Conservation (phyloP, 495 filamentous ascomycete genomes). For the Pseudotulostoma volvatum region DNA sequence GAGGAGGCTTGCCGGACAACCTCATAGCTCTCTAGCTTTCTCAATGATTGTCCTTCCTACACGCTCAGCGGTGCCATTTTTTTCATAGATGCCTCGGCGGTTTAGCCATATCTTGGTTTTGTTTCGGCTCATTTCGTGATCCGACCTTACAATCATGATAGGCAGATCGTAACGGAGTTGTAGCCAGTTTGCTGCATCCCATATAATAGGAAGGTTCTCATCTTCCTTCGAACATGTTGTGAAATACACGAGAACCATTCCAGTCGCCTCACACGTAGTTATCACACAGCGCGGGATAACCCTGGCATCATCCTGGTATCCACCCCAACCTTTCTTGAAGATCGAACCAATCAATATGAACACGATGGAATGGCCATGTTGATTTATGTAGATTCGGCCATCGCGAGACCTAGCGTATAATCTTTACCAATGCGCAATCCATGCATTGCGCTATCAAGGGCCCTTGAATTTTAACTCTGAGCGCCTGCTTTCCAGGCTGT, state of each 20-base stretch:
- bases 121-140: not conserved
- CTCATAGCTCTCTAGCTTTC: slow-evolving; percentile 1
- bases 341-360: not conserved
- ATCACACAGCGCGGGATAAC: not conserved
- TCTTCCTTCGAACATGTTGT: not conserved
- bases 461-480: not conserved
- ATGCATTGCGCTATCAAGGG: not conserved
- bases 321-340: not conserved
- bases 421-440: not conserved
- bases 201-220: not conserved
- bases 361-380: not conserved
- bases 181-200: not conserved
- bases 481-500: not conserved
- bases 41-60: slow-evolving; percentile 1
- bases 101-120: not conserved
- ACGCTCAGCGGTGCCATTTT: not conserved
- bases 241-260: not conserved
- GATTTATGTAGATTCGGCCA: not conserved
- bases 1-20: not conserved
- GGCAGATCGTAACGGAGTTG: not conserved
- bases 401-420: not conserved
- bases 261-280: not conserved
- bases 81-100: not conserved
- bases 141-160: not conserved
- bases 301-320: not conserved